A percentile compares a stretch with the other conserved stretches of the same genome.
These are phyloP conservation scores for thale cress (Arabidopsis thaliana) DNA, from an alignment of 345 rosid genomes.

Conservation along the genomic window TAIR10.1 NC_003071.7:17589001-17589500, in stretches of 20 bases:
- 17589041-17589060: slow-evolving; percentile 71
- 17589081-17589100: slow-evolving; percentile 89
- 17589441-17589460: slow-evolving; percentile 60
- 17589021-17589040: slow-evolving; percentile 63
- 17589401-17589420: slow-evolving; percentile 62
- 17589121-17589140: slow-evolving; percentile 51
- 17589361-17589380: slow-evolving; percentile 55
- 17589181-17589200: slow-evolving; percentile 57
- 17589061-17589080: slow-evolving; percentile 99
- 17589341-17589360: slow-evolving; percentile 58
- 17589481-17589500: slow-evolving; percentile 20
- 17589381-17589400: slow-evolving; percentile 63
- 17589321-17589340: slow-evolving; percentile 44
- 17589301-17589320: slow-evolving; percentile 50
- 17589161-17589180: slow-evolving; percentile 49
- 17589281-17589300: slow-evolving; percentile 59
- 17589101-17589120: slow-evolving; percentile 55
- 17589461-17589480: slow-evolving; percentile 21
- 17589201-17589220: slow-evolving; percentile 51
- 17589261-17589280: slow-evolving; percentile 51
- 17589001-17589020: slow-evolving; percentile 54
- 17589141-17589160: slow-evolving; percentile 48
- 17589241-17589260: slow-evolving; percentile 64
- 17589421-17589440: slow-evolving; percentile 66
- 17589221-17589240: slow-evolving; percentile 56